Percentiles rank a stretch among this genome's conserved stretches.
These are phyloP conservation scores for Picochlorum costavermella DNA, from an alignment of 139 green algal species.

Conservation along the genomic window DNA sequence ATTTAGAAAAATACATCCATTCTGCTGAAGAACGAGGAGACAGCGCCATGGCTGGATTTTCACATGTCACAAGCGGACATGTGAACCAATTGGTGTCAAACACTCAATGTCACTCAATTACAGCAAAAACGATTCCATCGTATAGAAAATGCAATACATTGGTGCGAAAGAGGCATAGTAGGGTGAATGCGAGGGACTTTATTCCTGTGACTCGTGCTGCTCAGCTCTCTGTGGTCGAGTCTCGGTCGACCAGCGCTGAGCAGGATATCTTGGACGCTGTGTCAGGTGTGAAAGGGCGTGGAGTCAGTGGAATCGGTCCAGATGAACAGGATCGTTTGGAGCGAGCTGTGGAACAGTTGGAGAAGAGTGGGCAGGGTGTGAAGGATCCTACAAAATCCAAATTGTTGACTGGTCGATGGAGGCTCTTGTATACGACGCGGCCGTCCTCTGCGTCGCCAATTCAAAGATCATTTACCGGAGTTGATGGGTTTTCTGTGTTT, in stretches of 20 bases:
- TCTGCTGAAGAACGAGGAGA: no score
- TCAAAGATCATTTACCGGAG: slow-evolving; percentile 81
- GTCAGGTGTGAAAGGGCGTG: slow-evolving; percentile 37
- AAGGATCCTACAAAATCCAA: slow-evolving; percentile 37
- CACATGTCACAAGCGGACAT: no score
- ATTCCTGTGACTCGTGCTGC: no score
- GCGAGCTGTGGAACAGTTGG: slow-evolving; percentile 57
- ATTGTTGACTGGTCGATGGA: slow-evolving; percentile 60
- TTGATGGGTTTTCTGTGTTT: slow-evolving; percentile 79
- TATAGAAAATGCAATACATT: no score
- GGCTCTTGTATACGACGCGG: slow-evolving; percentile 73
- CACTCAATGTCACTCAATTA: no score
- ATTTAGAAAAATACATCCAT: no score
- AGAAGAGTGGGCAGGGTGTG: slow-evolving; percentile 39
- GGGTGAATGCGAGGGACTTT: no score
- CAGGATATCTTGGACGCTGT: slow-evolving; percentile 31
- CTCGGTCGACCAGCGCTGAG: not conserved
- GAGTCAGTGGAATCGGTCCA: slow-evolving; percentile 44
- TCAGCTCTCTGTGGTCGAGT: not conserved
- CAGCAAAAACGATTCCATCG: no score
- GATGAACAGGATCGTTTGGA: slow-evolving; percentile 45
- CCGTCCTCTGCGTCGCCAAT: slow-evolving; percentile 74
- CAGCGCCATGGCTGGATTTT: no score
- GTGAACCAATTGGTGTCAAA: no score
- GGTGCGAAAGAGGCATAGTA: no score